Percentiles rank a stretch among this genome's conserved stretches.
phyloP scores from a whole-genome alignment of 2,329 filamentous ascomycete genomes.

The Fusarium incarnatum region DNA sequence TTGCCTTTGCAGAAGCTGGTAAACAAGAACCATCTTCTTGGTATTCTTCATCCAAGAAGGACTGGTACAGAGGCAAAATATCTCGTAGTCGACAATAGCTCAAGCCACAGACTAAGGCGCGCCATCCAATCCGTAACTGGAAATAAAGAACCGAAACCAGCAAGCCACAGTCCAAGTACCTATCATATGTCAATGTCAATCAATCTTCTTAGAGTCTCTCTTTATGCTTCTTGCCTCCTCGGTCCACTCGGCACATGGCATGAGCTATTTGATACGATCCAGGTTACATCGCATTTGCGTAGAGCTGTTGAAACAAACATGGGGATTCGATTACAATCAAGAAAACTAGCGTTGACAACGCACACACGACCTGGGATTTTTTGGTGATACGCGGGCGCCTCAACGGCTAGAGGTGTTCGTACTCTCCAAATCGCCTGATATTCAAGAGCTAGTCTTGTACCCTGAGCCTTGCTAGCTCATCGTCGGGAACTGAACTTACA shows the following conservation, averaged over 20 bases:
- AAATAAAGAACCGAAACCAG: conserved; percentile 18
- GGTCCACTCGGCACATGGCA: conserved; percentile 8
- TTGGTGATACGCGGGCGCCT: conserved; percentile 31
- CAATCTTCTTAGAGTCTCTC: background rate
- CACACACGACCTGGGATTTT: conserved; percentile 18
- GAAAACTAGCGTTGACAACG: conserved; percentile 29
- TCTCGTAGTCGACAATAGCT: conserved; percentile 25
- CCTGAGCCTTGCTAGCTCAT: conserved; percentile 30
- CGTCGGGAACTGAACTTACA: background rate
- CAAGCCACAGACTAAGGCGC: conserved; percentile 33
- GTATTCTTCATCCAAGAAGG: background rate
- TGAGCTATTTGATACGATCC: conserved; percentile 18
- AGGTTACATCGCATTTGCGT: conserved; percentile 33
- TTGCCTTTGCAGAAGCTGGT: conserved; percentile 13
- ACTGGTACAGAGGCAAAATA: conserved; percentile 1
- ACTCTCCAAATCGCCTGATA: conserved; percentile 7
- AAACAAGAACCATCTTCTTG: conserved; percentile 9
- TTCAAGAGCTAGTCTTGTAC: conserved; percentile 27
- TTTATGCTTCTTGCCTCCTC: conserved; percentile 20
- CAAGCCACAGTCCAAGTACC: conserved; percentile 8
- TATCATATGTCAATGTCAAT: background rate
- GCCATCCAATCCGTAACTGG: conserved; percentile 16
- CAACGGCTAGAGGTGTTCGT: conserved; percentile 33
- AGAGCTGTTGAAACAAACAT: conserved; percentile 27
- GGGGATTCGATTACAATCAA: conserved; percentile 17